Base-by-base conservation (phyloP, 441 rosid genomes). In the Macaranga tanarius region DNA sequence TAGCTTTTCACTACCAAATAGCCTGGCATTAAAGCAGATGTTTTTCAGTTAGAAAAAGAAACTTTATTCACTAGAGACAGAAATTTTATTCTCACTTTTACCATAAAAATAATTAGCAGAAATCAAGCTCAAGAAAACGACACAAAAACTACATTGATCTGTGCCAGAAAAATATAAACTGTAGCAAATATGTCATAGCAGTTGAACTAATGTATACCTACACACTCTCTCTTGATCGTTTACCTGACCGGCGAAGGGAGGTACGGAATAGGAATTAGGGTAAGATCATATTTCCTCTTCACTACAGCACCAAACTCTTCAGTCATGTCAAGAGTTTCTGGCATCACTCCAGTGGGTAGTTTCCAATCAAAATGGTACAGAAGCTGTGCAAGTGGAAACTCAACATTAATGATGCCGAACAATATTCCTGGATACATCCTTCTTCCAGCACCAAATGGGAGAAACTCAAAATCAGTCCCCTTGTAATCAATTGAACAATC, bases 381-480 rank as follows among this genome's bases (percentile, higher is more conserved):
- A 23, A 67, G 15, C n/a, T 54, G 71, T n/a, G 71, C 61, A 11
- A 67, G 48, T 52, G 71, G 59, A 34, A 31, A 34, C 48, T 67
- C 71, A 0, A 67, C 47, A 67, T 54, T 67, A 4, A 2, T 6
- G 3, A 67, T n/a, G 26, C 61, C 71, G 31, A 31, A 54, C 8
- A 17, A 9, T 10, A 68, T 5, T 38, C 71, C 62, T 7, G 62
- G 62, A 42, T 62, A 68, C 5, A 68, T 68, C 31, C 62, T 68
- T 22, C 71, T 68, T 28, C 70, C 60, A 26, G 60, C 23, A 62
- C 65, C 65, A 62, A 62, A 62, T 62, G 65, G 65, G 7, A 62
- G 47, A 34, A 34, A 38, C 40, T 62, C 65, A 62, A 34, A 62
- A 62, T 67, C 11, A 10, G 45, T 50, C 15, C 70, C 70, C 13